Percentiles rank a stretch among this genome's conserved stretches.
These are phyloP conservation scores for Boletus reticulatus DNA, from an alignment of 768 basidiomycete genomes.

Conservation along the genomic window DNA sequence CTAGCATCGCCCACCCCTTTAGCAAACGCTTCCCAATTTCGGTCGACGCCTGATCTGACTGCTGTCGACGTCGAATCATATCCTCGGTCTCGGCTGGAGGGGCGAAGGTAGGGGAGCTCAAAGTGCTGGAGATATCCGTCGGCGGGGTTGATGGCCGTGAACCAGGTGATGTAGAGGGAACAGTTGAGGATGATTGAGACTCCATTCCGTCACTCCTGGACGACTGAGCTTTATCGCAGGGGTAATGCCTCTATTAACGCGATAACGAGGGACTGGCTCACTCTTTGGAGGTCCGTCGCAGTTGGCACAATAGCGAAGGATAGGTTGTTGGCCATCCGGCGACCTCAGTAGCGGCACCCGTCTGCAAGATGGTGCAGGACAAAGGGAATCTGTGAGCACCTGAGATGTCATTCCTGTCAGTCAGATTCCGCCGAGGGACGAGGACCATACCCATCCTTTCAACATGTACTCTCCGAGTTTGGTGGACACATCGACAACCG, in stretches of 20 bases:
- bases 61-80: conserved; percentile 64
- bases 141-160: conserved; percentile 75
- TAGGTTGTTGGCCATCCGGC: conserved; percentile 47
- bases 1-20: conserved; percentile 89
- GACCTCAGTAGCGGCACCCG: conserved; percentile 73
- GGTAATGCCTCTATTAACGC: conserved; percentile 1
- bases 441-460: conserved; percentile 62
- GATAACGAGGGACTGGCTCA: conserved; percentile 20
- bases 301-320: conserved; percentile 57
- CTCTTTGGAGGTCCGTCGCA: conserved; percentile 47
- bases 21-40: conserved; percentile 78
- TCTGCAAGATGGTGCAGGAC: conserved; percentile 52
- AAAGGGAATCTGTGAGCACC: conserved; percentile 66
- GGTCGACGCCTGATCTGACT: conserved; percentile 76
- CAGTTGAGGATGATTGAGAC: conserved; percentile 37
- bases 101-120: conserved; percentile 62
- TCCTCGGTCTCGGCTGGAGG: conserved; percentile 67
- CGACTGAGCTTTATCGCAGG: conserved; percentile 12
- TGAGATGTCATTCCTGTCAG: conserved; percentile 25
- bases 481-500: conserved; percentile 54
- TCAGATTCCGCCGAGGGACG: not conserved
- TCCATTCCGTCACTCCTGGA: conserved; percentile 17
- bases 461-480: conserved; percentile 70
- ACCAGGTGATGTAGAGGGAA: conserved; percentile 47
- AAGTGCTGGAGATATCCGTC: conserved; percentile 65